Evolutionary conservation across 73 alveolate genomes (phyloP), one percentile per base, ranked within the genome.

Genomic region (Halteria grandinella): DNA sequence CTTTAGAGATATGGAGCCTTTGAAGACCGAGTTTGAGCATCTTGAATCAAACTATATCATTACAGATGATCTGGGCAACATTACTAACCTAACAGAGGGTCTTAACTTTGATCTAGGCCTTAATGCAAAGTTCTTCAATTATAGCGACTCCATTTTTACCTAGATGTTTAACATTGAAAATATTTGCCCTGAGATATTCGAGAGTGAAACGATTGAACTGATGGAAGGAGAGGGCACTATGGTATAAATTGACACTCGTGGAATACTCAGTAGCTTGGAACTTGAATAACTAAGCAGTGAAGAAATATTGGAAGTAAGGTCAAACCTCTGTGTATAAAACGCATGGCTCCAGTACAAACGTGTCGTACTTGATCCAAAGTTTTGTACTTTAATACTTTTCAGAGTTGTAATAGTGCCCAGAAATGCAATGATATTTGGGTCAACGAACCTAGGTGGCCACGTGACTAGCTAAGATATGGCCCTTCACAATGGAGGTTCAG

Each of bases 1-100:
- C 32, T 34, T 24, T 55, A 48, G 43, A 0, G 63, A 52, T 32
- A 73, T 48, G 75, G 64, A 23, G 3, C 4, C 6, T 14, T 75
- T 75, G 0, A 52, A 52, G 21, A 29, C n/a, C 4, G 71, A 54
- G 49, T 73, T 21, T 53, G 15, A 11, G 15, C 17, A 73, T 54
- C 5, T 20, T 24, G 85, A 73, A 20, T 54, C 14, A 7, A 18
- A 73, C 15, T 48, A 32, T 34, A 15, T 73, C 2, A 12, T 73
- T 12, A 53, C 75, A 15, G 85, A 73, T 53, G 32, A 10, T 14
- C 75, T 54, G 31, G 66, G 55, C 5, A 73, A 37, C 32, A 53
- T 73, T 6, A 54, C 54, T 0, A 53, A 66, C 47, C 55, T 66
- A 1, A 66, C 80, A 15, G 63, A 23, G n/a, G 80, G 80, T 5